Conservation (phyloP, 2,329 filamentous ascomycete species). For the Penicillium sp. region DNA sequence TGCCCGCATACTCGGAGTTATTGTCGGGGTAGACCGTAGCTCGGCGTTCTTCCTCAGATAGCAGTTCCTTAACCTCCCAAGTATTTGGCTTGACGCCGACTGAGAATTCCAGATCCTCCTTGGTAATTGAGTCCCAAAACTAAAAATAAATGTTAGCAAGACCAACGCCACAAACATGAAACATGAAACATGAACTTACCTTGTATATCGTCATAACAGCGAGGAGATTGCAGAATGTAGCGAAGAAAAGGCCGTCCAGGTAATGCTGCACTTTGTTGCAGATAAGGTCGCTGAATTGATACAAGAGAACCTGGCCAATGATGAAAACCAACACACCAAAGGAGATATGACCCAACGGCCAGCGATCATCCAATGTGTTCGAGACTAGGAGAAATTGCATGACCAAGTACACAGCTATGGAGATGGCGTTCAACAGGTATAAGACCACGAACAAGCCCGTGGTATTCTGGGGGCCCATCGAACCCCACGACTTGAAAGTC, state of each 20-base stretch:
- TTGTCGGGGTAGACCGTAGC: constrained; percentile 68
- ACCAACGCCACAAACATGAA: not conserved
- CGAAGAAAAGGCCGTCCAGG: constrained; percentile 90
- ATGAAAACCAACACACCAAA: constrained; percentile 93
- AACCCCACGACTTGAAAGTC: constrained; percentile 90
- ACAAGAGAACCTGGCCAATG: constrained; percentile 86
- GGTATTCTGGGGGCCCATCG: constrained; percentile 80
- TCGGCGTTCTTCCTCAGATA: constrained; percentile 77
- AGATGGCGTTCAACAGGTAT: constrained; percentile 86
- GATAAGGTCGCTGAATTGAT: constrained; percentile 82
- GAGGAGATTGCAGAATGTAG: constrained; percentile 87
- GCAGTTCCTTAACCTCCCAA: constrained; percentile 94
- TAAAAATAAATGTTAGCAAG: constrained; percentile 45
- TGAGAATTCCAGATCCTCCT: constrained; percentile 96
- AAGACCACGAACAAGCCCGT: constrained; percentile 86
- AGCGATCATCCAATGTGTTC: constrained; percentile 89
- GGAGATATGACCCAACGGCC: constrained; percentile 87
- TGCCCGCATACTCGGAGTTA: constrained; percentile 47
- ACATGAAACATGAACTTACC: constrained; percentile 50
- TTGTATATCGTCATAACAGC: constrained; percentile 99
- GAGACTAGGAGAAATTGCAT: constrained; percentile 87
- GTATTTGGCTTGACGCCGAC: constrained; percentile 94
- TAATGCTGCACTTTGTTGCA: constrained; percentile 87
- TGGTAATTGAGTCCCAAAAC: constrained; percentile 99
- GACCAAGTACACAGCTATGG: constrained; percentile 77